These are phyloP conservation scores for Fusarium sororula DNA, from an alignment of 2,329 filamentous ascomycete species.

Conservation along the genomic window DNA sequence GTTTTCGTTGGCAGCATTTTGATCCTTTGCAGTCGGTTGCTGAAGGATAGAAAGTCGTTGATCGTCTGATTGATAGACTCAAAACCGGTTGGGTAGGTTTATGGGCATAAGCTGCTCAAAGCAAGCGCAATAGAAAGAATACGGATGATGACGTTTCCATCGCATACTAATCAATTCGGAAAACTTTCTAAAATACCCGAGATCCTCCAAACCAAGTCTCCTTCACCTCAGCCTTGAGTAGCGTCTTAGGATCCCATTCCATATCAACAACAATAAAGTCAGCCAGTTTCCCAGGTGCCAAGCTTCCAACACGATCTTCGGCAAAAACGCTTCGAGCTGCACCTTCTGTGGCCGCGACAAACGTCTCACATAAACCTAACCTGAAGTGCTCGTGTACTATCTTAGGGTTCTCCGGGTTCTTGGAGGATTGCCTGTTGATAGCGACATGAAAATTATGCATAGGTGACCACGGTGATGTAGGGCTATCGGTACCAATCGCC, in stretches of 20 bases:
- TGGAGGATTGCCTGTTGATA: conserved; percentile 63
- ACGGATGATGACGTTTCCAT: not conserved
- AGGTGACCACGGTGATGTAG: conserved; percentile 63
- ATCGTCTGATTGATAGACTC: not conserved
- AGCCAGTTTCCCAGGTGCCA: conserved; percentile 60
- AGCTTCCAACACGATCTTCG: conserved; percentile 54
- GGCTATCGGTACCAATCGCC: conserved; percentile 64
- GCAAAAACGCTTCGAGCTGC: conserved; percentile 64
- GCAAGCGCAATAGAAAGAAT: not conserved
- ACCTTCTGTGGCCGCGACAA: conserved; percentile 60
- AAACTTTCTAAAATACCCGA: not conserved
- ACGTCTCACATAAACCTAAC: conserved; percentile 59
- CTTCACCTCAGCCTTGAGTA: conserved; percentile 55
- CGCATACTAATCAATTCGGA: too few species aligned
- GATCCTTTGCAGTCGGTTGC: not conserved
- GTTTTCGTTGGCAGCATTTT: conserved; percentile 17
- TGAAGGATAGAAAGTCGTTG: not conserved
- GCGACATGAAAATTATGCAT: conserved; percentile 65
- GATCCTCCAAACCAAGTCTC: conserved; percentile 63
- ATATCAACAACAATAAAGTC: conserved; percentile 60
- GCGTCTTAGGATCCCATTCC: conserved; percentile 57
- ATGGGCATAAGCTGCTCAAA: fast-evolving
- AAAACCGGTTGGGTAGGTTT: fast-evolving
- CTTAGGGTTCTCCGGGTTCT: conserved; percentile 52
- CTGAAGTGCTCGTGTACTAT: conserved; percentile 61